phyloP scores from a whole-genome alignment of 208 protist genomes.

The Acanthamoeba healyi region DNA sequence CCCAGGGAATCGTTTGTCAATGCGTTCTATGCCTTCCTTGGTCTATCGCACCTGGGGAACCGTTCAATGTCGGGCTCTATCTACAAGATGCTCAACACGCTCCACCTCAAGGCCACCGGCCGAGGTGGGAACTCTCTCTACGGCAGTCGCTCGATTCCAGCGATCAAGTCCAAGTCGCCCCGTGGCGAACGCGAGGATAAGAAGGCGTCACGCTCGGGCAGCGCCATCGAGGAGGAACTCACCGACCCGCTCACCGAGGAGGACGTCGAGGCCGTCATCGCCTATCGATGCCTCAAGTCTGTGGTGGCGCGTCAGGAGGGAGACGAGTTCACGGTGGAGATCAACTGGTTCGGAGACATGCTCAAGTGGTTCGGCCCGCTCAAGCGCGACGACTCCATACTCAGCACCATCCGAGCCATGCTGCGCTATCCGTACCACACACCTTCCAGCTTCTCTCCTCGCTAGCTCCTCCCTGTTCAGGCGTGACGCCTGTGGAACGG shows the following conservation, averaged over 20 bases:
- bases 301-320: slow-evolving; percentile 27
- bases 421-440: slow-evolving; percentile 33
- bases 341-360: slow-evolving; percentile 69
- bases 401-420: slow-evolving; percentile 2
- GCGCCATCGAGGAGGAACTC: neutral
- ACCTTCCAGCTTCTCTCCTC: neutral
- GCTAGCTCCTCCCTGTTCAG: neutral
- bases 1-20: slow-evolving; percentile 50
- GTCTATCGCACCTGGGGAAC: neutral
- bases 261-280: slow-evolving; percentile 42
- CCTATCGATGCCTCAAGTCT: slow-evolving; percentile 34
- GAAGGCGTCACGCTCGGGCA: neutral
- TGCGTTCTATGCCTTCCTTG: slow-evolving; percentile 36
- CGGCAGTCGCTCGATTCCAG: neutral
- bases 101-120: slow-evolving; percentile 31
- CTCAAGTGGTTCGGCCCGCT: slow-evolving; percentile 74
- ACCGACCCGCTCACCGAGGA: slow-evolving; percentile 39
- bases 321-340: slow-evolving; percentile 39
- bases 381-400: slow-evolving; percentile 40
- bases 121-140: neutral
- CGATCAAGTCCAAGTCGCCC: neutral
- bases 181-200: neutral
- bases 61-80: neutral
- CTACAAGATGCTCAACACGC: slow-evolving; percentile 35
- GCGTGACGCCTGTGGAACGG: no score